A percentile compares a stretch with the other conserved stretches of the same genome.
Evolutionary conservation across 2,329 filamentous ascomycete genomes (phyloP).

Genomic region (Fusarium concolor): DNA sequence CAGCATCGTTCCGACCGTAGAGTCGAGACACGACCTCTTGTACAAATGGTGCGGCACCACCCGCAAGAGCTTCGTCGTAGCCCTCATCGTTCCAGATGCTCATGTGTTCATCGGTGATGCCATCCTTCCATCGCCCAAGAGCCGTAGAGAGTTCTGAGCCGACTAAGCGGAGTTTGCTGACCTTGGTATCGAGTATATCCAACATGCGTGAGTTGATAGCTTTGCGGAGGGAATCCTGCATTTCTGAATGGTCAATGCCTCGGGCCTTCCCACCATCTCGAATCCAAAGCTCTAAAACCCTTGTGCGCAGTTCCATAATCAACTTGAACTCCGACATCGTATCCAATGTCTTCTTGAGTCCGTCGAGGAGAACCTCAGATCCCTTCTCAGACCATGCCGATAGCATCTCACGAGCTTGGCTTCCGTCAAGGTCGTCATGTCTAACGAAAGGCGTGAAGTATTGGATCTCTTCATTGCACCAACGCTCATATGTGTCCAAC

Average conservation of each 20-base stretch:
- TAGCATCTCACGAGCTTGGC: constrained; percentile 70
- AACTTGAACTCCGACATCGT: constrained; percentile 73
- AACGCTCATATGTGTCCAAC: constrained; percentile 80
- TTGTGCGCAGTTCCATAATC: constrained; percentile 76
- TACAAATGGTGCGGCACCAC: constrained; percentile 76
- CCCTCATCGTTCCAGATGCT: constrained; percentile 76
- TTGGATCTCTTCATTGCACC: constrained; percentile 85
- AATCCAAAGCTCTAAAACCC: constrained; percentile 81
- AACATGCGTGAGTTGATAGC: constrained; percentile 77
- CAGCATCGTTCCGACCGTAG: constrained; percentile 76
- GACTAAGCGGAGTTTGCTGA: constrained; percentile 72
- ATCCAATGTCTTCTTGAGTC: constrained; percentile 69
- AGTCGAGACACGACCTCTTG: constrained; percentile 74
- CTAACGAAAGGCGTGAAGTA: constrained; percentile 90
- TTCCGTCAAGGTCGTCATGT: constrained; percentile 77
- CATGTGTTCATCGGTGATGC: constrained; percentile 60
- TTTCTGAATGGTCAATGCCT: constrained; percentile 74
- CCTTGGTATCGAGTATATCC: constrained; percentile 71
- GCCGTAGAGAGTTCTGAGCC: constrained; percentile 72
- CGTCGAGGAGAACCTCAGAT: constrained; percentile 69
- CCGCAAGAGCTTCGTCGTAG: constrained; percentile 72
- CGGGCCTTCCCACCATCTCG: constrained; percentile 71
- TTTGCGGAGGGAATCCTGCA: constrained; percentile 75
- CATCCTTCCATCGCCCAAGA: constrained; percentile 69
- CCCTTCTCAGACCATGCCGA: constrained; percentile 72